These are phyloP conservation scores for Fraxinus xanthoxyloides DNA, from an alignment of 305 asterid species.

Conservation along the genomic window DNA sequence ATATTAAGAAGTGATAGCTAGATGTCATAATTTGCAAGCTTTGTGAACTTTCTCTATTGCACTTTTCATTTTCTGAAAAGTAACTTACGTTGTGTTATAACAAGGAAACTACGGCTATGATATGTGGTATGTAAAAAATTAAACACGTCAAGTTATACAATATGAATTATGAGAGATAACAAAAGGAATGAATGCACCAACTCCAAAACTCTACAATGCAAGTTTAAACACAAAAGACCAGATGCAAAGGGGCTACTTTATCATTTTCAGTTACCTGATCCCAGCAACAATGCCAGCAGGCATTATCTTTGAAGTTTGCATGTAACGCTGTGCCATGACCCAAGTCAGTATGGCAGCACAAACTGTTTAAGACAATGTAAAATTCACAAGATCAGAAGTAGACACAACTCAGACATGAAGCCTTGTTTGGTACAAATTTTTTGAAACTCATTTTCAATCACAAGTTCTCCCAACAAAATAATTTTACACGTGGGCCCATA, in stretches of 20 bases:
- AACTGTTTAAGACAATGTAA: not conserved
- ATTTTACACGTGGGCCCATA: too few relatives aligned
- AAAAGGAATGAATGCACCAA: not conserved
- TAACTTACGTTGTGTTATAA: not conserved
- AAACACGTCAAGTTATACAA: not conserved
- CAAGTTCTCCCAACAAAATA: not conserved
- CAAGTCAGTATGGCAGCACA: slow-evolving; percentile 50
- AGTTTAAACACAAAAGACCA: not conserved
- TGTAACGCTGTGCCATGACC: slow-evolving; percentile 58
- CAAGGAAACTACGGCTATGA: not conserved
- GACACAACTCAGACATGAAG: not conserved
- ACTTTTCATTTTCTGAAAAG: not conserved
- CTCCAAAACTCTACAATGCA: not conserved
- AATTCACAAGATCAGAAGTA: not conserved
- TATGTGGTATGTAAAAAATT: not conserved
- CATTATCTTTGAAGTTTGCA: slow-evolving; percentile 58
- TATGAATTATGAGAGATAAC: not conserved
- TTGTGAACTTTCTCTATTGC: not conserved
- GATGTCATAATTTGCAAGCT: not conserved
- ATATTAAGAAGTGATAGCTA: not conserved
- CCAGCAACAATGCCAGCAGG: slow-evolving; percentile 70
- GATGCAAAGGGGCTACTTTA: not conserved
- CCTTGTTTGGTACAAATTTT: not conserved
- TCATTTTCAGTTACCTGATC: slow-evolving; percentile 40
- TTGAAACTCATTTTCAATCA: not conserved